phyloP scores from a whole-genome alignment of 345 rosid genomes.

The Eucalyptus tenuipes region DNA sequence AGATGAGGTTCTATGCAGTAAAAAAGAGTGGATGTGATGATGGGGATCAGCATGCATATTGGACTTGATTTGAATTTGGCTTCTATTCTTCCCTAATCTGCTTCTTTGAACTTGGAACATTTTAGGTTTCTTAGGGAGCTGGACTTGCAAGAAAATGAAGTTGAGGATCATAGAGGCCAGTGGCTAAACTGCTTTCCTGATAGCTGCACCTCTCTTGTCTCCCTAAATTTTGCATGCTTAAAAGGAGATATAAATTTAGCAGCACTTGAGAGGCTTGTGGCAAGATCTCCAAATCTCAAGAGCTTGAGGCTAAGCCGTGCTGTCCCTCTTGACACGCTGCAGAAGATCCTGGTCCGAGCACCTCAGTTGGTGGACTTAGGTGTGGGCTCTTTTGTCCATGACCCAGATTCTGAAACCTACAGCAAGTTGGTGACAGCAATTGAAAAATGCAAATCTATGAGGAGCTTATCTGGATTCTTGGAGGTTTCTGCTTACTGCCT shows the following conservation, averaged over 20 bases:
- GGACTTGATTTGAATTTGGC: neutral
- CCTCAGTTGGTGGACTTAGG: conserved; percentile 82
- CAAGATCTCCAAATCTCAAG: conserved; percentile 81
- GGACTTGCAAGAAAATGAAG: conserved; percentile 93
- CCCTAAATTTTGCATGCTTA: conserved; percentile 89
- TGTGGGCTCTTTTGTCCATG: conserved; percentile 67
- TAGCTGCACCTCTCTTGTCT: conserved; percentile 55
- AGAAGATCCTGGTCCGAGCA: conserved; percentile 46
- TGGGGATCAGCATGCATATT: neutral
- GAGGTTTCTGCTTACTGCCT: conserved; percentile 62
- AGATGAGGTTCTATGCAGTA: neutral
- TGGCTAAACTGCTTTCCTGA: conserved; percentile 94
- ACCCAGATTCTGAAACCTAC: conserved; percentile 51
- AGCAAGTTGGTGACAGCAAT: conserved; percentile 32
- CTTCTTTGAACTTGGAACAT: neutral
- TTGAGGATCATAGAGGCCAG: conserved; percentile 88
- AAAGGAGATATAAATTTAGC: conserved; percentile 68
- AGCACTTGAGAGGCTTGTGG: conserved; percentile 81
- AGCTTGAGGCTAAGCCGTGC: conserved; percentile 75
- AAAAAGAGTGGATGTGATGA: neutral
- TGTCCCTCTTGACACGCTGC: conserved; percentile 61
- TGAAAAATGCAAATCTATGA: conserved; percentile 36
- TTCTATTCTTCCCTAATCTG: neutral
- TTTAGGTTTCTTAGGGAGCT: conserved; percentile 77
- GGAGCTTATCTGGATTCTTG: conserved; percentile 81